Base-by-base conservation (phyloP, 2,329 filamentous ascomycete species). In the Colletotrichum caudatum region DNA sequence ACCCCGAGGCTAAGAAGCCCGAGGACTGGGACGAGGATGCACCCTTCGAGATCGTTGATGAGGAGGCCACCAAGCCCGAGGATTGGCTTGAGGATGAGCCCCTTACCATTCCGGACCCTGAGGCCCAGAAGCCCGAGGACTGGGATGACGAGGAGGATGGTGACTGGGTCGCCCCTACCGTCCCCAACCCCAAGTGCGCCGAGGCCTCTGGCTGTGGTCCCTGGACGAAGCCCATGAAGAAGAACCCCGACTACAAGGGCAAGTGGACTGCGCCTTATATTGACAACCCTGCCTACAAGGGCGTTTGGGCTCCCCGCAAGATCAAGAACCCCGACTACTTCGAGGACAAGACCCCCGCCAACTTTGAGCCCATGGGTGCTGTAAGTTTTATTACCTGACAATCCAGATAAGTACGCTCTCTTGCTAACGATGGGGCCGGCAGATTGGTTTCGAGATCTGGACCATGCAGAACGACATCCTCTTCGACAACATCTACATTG, bases 111-210 rank as follows among this genome's bases (percentile, higher is more conserved):
- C 89, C 95, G 69, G 96, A 99, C 86, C 96, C 96, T 67, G 94
- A 97, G 86, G 94, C 95, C 63, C 88, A 93, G 87, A 99, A 98
- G 92, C 96, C 96, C 74, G 95, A 97, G 85, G 96, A 98, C 82
- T 99, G 96, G 96, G 95, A 98, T 85, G 95, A 99, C 72, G 96
- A 99, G 87, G 96, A 99, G 87, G 96, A 99, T 82, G 96, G 96
- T 83, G 96, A 99, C 87, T 99, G 95, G 94, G 83, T 97, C 76
- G 86, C 95, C 64, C 96, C 95, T 70, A 94, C 91, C 66, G 90
- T 99, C 66, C 89, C 94, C 81, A 98, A 99, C 91, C 93, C 95
- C 83, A 97, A 97, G 90, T 98, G 96, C 81, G 90, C 91, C 75
- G 95, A 98, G 71, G 93, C 87, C 76, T 95, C 95, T 85, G 96